Evolutionary conservation across 2,329 filamentous ascomycete genomes (phyloP).

Genomic region (Graphilbum fragrans): DNA sequence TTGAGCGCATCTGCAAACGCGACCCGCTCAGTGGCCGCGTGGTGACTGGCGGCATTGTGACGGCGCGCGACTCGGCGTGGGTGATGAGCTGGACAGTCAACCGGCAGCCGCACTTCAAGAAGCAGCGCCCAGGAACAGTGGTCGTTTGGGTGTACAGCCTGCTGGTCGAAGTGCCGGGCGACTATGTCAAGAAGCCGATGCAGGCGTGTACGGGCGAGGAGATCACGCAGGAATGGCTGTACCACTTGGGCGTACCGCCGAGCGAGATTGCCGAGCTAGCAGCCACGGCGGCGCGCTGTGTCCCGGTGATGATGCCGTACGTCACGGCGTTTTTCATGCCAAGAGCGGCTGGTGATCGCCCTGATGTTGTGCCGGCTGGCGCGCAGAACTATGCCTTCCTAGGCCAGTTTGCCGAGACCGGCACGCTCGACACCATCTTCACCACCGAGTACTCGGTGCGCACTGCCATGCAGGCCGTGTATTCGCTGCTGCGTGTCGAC

Average conservation of each 20-base stretch:
- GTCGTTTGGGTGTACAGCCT: slow-evolving; percentile 28
- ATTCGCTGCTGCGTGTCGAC: slow-evolving; percentile 15
- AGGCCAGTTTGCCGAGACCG: slow-evolving; percentile 28
- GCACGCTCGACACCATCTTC: slow-evolving; percentile 21
- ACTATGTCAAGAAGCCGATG: slow-evolving; percentile 27
- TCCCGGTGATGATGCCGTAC: slow-evolving; percentile 27
- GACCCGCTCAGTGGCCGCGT: slow-evolving; percentile 18
- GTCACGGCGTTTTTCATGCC: slow-evolving; percentile 24
- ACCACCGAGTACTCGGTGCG: slow-evolving; percentile 25
- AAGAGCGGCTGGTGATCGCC: slow-evolving; percentile 21
- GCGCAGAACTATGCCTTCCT: slow-evolving; percentile 25
- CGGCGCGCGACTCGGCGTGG: slow-evolving; percentile 26
- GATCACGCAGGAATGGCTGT: slow-evolving; percentile 24
- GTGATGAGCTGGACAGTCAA: slow-evolving; percentile 25
- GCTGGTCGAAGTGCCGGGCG: slow-evolving; percentile 21
- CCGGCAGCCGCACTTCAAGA: slow-evolving; percentile 26
- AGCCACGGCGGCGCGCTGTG: slow-evolving; percentile 15
- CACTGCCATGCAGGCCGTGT: slow-evolving; percentile 23
- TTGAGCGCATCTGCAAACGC: slow-evolving; percentile 17
- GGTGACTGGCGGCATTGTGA: slow-evolving; percentile 22
- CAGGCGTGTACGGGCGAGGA: slow-evolving; percentile 25
- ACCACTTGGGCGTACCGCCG: slow-evolving; percentile 22
- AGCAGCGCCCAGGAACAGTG: slow-evolving; percentile 19
- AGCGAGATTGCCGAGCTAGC: slow-evolving; percentile 14
- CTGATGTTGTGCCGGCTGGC: slow-evolving; percentile 22